A percentile compares a stretch with the other conserved stretches of the same genome.
phyloP scores from a whole-genome alignment of 352 stramenopile genomes.

The Globisporangium viniferum region DNA sequence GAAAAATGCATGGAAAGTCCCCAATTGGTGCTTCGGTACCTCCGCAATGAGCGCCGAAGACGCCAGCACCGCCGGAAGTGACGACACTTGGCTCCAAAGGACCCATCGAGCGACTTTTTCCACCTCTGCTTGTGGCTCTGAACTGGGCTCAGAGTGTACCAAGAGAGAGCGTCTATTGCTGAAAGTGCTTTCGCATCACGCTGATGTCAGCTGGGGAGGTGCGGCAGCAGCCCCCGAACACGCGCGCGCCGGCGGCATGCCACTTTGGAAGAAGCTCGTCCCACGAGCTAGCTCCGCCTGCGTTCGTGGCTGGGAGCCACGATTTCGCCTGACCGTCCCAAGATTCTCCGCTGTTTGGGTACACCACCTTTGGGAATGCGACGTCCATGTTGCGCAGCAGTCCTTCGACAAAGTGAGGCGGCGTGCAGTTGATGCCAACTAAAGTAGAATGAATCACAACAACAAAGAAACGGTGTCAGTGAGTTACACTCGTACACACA shows the following conservation, averaged over 20 bases:
- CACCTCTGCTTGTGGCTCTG: background rate
- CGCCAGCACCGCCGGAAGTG: background rate
- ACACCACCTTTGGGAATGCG: slow-evolving; percentile 57
- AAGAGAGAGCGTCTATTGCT: slow-evolving; percentile 8
- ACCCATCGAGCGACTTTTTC: slow-evolving; percentile 9
- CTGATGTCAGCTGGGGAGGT: slow-evolving; percentile 72
- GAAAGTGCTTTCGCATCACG: slow-evolving; percentile 55
- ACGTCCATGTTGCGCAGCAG: slow-evolving; percentile 49
- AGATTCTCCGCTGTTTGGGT: slow-evolving; percentile 84
- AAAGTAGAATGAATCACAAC: background rate
- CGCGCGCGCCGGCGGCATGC: slow-evolving; percentile 62
- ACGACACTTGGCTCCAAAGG: slow-evolving; percentile 4
- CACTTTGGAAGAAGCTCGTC: slow-evolving; percentile 56
- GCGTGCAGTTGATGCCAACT: slow-evolving; percentile 85
- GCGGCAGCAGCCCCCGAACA: slow-evolving; percentile 84
- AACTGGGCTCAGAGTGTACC: background rate
- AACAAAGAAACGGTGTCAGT: background rate
- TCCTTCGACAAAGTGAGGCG: slow-evolving; percentile 67
- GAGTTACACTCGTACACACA: background rate
- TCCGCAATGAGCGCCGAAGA: slow-evolving; percentile 25
- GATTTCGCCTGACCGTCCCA: slow-evolving; percentile 73
- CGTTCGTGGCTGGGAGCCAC: slow-evolving; percentile 55
- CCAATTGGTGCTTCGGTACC: slow-evolving; percentile 23
- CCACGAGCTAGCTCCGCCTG: slow-evolving; percentile 44
- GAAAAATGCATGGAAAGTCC: slow-evolving; percentile 10